Conservation (phyloP, 139 green algal species). For the Medakamo hakoo region DNA sequence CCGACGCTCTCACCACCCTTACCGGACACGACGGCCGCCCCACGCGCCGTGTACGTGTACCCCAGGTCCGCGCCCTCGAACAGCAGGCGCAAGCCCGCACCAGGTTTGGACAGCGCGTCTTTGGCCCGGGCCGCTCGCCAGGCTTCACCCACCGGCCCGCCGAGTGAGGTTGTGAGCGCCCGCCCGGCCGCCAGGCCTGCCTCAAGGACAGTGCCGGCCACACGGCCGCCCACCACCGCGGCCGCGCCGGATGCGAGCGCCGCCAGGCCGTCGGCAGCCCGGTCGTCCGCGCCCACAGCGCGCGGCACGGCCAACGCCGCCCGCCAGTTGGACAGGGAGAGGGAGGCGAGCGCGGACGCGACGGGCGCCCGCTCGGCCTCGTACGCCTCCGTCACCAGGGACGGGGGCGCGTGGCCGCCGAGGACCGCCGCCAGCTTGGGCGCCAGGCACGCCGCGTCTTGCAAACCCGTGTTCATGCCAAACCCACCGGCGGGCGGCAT, state of each 20-base stretch:
- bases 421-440: slow-evolving; percentile 84
- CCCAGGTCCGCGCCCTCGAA: slow-evolving; percentile 84
- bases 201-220: slow-evolving; percentile 15
- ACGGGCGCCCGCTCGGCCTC: slow-evolving; percentile 55
- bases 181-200: slow-evolving; percentile 22
- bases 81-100: slow-evolving; percentile 65
- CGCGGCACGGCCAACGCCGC: slow-evolving; percentile 57
- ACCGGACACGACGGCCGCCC: no score
- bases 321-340: slow-evolving; percentile 82
- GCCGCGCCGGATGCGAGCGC: slow-evolving; percentile 7
- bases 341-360: slow-evolving; percentile 50
- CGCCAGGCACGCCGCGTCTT: slow-evolving; percentile 85
- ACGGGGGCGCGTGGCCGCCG: slow-evolving; percentile 1
- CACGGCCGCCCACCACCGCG: not conserved
- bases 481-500: slow-evolving; percentile 70
- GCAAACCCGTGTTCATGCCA: slow-evolving; percentile 88
- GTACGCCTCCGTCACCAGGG: slow-evolving; percentile 62
- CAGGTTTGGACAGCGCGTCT: slow-evolving; percentile 33
- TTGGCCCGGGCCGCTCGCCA: slow-evolving; percentile 5
- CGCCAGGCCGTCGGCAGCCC: slow-evolving; percentile 26
- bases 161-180: slow-evolving; percentile 9
- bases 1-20: no score
- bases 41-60: no score
- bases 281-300: slow-evolving; percentile 66
- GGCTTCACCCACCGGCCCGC: slow-evolving; percentile 1